phyloP scores from a whole-genome alignment of 1,284 basidiomycete species.

The Ceratobasidium sp. region DNA sequence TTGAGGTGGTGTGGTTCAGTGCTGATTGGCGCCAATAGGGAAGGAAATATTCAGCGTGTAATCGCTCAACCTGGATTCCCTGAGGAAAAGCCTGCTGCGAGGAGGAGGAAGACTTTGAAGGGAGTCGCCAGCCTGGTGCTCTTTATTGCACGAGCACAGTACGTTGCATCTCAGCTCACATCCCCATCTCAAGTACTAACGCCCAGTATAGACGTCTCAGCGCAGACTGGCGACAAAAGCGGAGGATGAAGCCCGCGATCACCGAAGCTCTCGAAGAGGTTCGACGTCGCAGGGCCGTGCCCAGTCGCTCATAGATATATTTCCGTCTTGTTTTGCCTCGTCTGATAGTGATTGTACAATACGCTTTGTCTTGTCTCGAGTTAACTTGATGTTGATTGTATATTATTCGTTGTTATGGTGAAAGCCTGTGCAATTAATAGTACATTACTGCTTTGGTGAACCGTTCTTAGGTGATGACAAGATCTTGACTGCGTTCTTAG shows the following conservation, averaged over 20 bases:
- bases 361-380: conserved; percentile 34
- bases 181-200: conserved; percentile 27
- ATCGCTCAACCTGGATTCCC: conserved; percentile 81
- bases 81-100: conserved; percentile 52
- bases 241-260: conserved; percentile 68
- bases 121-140: conserved; percentile 68
- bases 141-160: conserved; percentile 76
- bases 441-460: conserved; percentile 21
- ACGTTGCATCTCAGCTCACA: conserved; percentile 51
- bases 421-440: conserved; percentile 11
- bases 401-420: conserved; percentile 34
- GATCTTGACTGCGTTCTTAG: conserved; percentile 73
- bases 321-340: neutral
- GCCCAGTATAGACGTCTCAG: conserved; percentile 63
- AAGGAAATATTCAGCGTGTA: conserved; percentile 78
- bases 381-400: conserved; percentile 36
- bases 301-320: conserved; percentile 27
- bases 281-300: conserved; percentile 61
- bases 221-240: conserved; percentile 69
- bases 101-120: conserved; percentile 65
- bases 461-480: conserved; percentile 46
- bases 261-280: conserved; percentile 75
- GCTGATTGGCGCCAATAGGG: conserved; percentile 59
- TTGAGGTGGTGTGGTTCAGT: neutral
- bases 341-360: conserved; percentile 31